These are phyloP conservation scores for Cordyceps cicadae DNA, from an alignment of 2,329 filamentous ascomycete species.

Conservation along the genomic window DNA sequence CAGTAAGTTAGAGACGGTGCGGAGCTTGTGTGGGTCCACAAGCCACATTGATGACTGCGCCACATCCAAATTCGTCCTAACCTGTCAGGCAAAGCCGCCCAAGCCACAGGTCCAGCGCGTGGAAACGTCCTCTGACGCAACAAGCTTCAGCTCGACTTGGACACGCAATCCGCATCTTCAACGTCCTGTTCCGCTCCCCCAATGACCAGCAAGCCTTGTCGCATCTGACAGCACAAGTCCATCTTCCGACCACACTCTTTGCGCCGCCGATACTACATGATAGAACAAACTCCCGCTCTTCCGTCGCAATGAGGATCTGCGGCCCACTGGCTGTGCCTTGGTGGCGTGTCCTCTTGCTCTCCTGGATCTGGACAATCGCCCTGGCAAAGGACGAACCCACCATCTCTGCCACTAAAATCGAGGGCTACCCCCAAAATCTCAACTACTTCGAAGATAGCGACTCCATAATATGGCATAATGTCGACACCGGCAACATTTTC, in stretches of 20 bases:
- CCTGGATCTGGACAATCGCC: constrained; percentile 31
- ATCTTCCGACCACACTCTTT: not conserved
- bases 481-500: constrained; percentile 55
- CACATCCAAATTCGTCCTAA: not conserved
- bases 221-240: not conserved
- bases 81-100: not conserved
- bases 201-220: not conserved
- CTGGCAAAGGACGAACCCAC: constrained; percentile 56
- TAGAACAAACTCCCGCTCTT: constrained; percentile 21
- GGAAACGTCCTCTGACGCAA: constrained; percentile 12
- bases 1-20: accelerated
- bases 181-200: not conserved
- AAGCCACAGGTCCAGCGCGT: constrained; percentile 1
- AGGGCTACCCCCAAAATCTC: constrained; percentile 57
- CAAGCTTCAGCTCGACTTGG: constrained; percentile 6
- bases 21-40: constrained; percentile 4
- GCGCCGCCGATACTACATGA: constrained; percentile 29
- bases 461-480: constrained; percentile 67
- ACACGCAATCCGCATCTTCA: constrained; percentile 10
- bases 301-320: constrained; percentile 47
- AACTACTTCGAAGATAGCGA: constrained; percentile 91
- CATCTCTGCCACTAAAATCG: constrained; percentile 57
- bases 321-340: constrained; percentile 36
- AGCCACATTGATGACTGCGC: constrained; percentile 3
- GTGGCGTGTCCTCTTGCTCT: constrained; percentile 45